Conservation (phyloP, 306 rosid genomes). For the Albizia julibrissin region DNA sequence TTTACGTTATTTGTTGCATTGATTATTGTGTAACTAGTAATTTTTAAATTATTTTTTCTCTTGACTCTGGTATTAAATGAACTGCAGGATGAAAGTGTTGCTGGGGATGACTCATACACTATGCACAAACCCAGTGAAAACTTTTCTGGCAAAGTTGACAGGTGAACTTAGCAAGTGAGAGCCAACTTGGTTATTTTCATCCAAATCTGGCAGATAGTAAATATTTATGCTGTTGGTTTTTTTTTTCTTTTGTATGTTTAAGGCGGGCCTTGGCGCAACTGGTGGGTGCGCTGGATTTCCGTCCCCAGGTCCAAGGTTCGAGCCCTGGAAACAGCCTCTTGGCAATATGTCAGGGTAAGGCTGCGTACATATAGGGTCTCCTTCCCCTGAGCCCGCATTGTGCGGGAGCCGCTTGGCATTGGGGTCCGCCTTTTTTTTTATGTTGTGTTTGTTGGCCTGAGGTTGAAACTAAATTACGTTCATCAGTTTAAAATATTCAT, state of each 20-base stretch:
- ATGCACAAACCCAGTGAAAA: slow-evolving; percentile 53
- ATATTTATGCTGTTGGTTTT: neutral
- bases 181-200: slow-evolving; percentile 49
- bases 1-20: slow-evolving; percentile 26
- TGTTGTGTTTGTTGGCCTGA: neutral
- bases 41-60: slow-evolving; percentile 2
- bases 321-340: no score
- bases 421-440: no score
- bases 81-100: slow-evolving; percentile 70
- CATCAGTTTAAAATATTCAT: neutral
- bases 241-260: neutral
- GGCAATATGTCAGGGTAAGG: no score
- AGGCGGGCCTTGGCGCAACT: no score
- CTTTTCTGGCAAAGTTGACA: slow-evolving; percentile 79
- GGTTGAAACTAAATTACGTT: neutral
- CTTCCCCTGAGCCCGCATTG: no score
- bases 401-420: no score
- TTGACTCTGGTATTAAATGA: slow-evolving; percentile 36
- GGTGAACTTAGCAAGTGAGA: slow-evolving; percentile 99
- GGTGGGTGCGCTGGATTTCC: no score
- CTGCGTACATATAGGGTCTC: no score
- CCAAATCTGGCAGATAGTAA: slow-evolving; percentile 15
- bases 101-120: slow-evolving; percentile 48
- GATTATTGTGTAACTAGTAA: slow-evolving; percentile 6
- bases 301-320: no score